Percentiles rank a stretch among this genome's conserved stretches.
Evolutionary conservation across 2,329 filamentous ascomycete species (phyloP).

Genomic region (Aspergillus phoenicis): DNA sequence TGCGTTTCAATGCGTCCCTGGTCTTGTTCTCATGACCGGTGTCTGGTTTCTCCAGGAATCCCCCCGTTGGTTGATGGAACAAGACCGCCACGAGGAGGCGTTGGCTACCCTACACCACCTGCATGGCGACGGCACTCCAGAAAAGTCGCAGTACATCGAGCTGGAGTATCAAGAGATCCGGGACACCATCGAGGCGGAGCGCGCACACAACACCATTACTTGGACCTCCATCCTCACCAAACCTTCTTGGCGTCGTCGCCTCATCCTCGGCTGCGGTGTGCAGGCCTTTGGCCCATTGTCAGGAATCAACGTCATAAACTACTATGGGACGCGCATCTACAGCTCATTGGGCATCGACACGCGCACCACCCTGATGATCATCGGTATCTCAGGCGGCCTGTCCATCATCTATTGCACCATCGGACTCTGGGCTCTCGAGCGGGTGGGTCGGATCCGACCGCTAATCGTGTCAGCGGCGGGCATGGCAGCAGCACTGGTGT

Average conservation of each 20-base stretch:
- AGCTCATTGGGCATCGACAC: constrained; percentile 46
- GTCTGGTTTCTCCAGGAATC: constrained; percentile 36
- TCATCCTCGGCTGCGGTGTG: constrained; percentile 50
- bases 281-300: constrained; percentile 52
- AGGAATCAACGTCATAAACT: constrained; percentile 53
- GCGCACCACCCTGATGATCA: constrained; percentile 51
- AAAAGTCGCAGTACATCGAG: constrained; percentile 31
- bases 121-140: constrained; percentile 19
- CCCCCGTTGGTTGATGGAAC: constrained; percentile 31
- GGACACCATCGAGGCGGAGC: constrained; percentile 41
- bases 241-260: constrained; percentile 48
- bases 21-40: constrained; percentile 33
- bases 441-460: constrained; percentile 50
- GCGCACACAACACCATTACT: constrained; percentile 36
- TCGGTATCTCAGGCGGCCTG: constrained; percentile 53
- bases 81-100: constrained; percentile 29
- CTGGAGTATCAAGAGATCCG: constrained; percentile 45
- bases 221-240: constrained; percentile 46
- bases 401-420: constrained; percentile 51
- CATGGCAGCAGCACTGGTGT: constrained; percentile 41
- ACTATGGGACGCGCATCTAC: constrained; percentile 50
- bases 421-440: constrained; percentile 49
- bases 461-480: constrained; percentile 47
- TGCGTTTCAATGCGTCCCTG: constrained; percentile 46
- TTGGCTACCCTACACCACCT: constrained; percentile 19